Evolutionary conservation across 2,329 filamentous ascomycete genomes (phyloP).

Genomic region (Fusarium albosuccineum): DNA sequence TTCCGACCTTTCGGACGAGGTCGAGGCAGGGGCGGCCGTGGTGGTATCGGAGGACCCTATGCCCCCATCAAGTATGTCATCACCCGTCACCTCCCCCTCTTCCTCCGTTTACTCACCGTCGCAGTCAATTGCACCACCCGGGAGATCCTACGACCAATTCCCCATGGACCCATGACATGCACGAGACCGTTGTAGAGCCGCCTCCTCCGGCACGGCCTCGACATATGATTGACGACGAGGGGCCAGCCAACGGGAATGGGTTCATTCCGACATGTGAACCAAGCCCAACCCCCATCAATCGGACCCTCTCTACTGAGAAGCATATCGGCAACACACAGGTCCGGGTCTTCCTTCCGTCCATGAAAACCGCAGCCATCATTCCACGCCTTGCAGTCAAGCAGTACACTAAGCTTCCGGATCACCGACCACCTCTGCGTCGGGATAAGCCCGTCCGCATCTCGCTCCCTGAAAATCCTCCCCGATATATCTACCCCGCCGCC

Average conservation of each 20-base stretch:
- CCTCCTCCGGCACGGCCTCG: conserved; percentile 55
- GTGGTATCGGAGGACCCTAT: conserved; percentile 69
- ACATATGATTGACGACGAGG: conserved; percentile 60
- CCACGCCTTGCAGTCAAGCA: conserved; percentile 85
- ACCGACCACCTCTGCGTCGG: conserved; percentile 90
- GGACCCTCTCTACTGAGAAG: conserved; percentile 85
- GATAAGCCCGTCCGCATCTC: conserved; percentile 98
- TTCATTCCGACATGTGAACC: conserved; percentile 69
- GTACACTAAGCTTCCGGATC: conserved; percentile 94
- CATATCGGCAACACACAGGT: conserved; percentile 88
- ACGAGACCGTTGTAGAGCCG: conserved; percentile 74
- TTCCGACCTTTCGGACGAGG: conserved; percentile 79
- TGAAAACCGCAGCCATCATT: conserved; percentile 79
- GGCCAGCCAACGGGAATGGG: conserved; percentile 66
- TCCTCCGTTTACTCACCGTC: conserved; percentile 43
- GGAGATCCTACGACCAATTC: conserved; percentile 76
- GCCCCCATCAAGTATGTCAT: conserved; percentile 73
- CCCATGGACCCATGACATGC: conserved; percentile 95
- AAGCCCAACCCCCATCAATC: conserved; percentile 75
- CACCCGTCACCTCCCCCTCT: conserved; percentile 6
- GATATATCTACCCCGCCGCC: conserved; percentile 90
- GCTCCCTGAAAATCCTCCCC: conserved; percentile 80
- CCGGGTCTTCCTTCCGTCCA: conserved; percentile 81
- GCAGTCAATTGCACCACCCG: conserved; percentile 58
- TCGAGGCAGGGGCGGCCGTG: conserved; percentile 71